A percentile compares a stretch with the other conserved stretches of the same genome.
These are phyloP conservation scores for Exidia glandulosa DNA, from an alignment of 768 basidiomycete genomes.

Conservation along the genomic window DNA sequence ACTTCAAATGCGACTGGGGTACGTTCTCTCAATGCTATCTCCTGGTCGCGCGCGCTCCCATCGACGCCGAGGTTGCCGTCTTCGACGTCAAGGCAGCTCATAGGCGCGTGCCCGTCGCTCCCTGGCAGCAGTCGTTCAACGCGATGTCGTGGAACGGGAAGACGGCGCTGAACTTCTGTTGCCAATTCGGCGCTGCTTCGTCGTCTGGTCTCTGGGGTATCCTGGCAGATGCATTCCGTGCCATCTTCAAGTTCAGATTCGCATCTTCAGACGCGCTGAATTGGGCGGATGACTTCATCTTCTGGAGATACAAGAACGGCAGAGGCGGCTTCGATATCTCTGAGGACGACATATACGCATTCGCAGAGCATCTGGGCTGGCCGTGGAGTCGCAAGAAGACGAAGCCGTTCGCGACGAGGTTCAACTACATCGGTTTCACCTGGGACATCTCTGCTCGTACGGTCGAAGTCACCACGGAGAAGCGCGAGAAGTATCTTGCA, in stretches of 20 bases:
- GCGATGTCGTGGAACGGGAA: slow-evolving; percentile 13
- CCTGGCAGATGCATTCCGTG: slow-evolving; percentile 21
- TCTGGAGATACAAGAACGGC: no score
- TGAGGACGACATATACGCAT: no score
- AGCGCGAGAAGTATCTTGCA: no score
- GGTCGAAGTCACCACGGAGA: no score
- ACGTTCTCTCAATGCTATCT: slow-evolving; percentile 20
- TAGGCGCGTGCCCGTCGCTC: slow-evolving; percentile 24
- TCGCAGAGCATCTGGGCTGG: slow-evolving; percentile 18
- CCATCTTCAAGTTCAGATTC: slow-evolving; percentile 15
- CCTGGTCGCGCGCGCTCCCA: slow-evolving; percentile 19
- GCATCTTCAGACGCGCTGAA: slow-evolving; percentile 15
- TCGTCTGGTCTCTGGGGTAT: slow-evolving; percentile 22
- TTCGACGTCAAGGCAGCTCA: no score
- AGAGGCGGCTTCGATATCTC: no score
- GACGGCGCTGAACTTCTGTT: slow-evolving; percentile 23
- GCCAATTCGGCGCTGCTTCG: slow-evolving; percentile 19
- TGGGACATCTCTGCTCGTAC: no score
- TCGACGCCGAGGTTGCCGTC: slow-evolving; percentile 23
- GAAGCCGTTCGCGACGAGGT: slow-evolving; percentile 14
- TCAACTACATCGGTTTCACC: no score
- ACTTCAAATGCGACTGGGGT: slow-evolving; percentile 28
- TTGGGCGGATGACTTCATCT: slow-evolving; percentile 30
- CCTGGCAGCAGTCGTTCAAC: slow-evolving; percentile 14
- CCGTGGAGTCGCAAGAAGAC: slow-evolving; percentile 25